Evolutionary conservation across 768 basidiomycete genomes (phyloP).

Genomic region (Rossbeevera mucosa): DNA sequence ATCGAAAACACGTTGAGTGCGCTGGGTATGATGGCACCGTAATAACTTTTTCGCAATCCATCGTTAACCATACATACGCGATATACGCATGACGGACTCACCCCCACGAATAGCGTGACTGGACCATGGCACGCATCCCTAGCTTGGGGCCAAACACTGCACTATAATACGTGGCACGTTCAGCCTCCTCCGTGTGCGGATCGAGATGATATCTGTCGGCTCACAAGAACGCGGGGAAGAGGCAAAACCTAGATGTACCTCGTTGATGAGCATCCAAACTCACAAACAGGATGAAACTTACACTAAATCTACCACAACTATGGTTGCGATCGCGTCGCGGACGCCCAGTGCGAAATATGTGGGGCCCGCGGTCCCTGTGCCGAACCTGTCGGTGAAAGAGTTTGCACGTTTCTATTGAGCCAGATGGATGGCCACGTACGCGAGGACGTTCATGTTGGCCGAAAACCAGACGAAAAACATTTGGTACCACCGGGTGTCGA

Average conservation of each 20-base stretch:
- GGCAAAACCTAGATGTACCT: conserved; percentile 23
- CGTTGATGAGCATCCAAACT: conserved; percentile 1
- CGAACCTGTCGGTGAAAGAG: conserved; percentile 32
- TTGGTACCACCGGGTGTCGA: conserved; percentile 41
- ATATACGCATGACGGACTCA: conserved; percentile 15
- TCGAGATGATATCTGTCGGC: conserved; percentile 2
- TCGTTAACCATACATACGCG: conserved; percentile 7
- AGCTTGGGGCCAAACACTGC: conserved; percentile 51
- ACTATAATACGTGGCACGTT: conserved; percentile 20
- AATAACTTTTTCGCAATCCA: conserved; percentile 31
- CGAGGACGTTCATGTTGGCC: conserved; percentile 40
- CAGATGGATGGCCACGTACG: conserved; percentile 25
- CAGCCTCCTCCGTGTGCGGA: not conserved
- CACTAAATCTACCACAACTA: conserved; percentile 43
- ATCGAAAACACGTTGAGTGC: conserved; percentile 47
- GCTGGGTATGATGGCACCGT: conserved; percentile 38
- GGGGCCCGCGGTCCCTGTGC: conserved; percentile 48
- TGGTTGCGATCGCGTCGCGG: conserved; percentile 37
- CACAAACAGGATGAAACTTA: conserved; percentile 21
- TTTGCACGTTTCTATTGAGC: not conserved
- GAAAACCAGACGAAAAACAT: conserved; percentile 53
- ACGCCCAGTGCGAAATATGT: conserved; percentile 45
- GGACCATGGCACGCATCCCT: conserved; percentile 56
- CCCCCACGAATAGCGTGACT: conserved; percentile 52
- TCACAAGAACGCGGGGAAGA: conserved; percentile 38